phyloP scores from a whole-genome alignment of 2,329 filamentous ascomycete genomes.

The Penicillium sp. region DNA sequence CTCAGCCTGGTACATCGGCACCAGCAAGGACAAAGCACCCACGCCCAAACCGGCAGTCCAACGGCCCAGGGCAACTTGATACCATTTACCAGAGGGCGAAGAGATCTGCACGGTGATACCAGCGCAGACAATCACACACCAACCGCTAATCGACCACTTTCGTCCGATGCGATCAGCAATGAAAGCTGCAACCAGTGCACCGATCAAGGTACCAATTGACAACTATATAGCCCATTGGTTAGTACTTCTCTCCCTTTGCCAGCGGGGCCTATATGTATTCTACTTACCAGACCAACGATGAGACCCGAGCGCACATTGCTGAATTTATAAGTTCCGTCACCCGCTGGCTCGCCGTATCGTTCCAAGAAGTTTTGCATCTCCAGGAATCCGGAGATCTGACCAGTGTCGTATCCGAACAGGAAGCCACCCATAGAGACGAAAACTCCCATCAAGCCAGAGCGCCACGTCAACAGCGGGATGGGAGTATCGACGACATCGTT shows the following conservation, averaged over 20 bases:
- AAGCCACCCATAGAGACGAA: slow-evolving; percentile 54
- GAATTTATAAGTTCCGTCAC: slow-evolving; percentile 41
- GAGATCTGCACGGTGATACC: slow-evolving; percentile 51
- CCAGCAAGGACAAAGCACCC: slow-evolving; percentile 46
- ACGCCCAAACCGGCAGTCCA: slow-evolving; percentile 50
- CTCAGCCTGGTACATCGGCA: slow-evolving; percentile 53
- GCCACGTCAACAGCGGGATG: slow-evolving; percentile 40
- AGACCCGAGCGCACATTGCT: slow-evolving; percentile 48
- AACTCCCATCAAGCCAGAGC: slow-evolving; percentile 39
- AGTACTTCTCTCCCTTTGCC: not conserved
- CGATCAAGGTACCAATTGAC: slow-evolving; percentile 49
- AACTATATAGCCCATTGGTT: slow-evolving; percentile 35
- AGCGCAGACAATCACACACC: slow-evolving; percentile 44
- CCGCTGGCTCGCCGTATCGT: slow-evolving; percentile 40
- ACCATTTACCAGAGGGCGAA: slow-evolving; percentile 42
- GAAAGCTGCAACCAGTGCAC: slow-evolving; percentile 46
- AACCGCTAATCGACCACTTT: slow-evolving; percentile 47
- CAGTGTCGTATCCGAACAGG: slow-evolving; percentile 49
- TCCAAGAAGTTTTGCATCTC: slow-evolving; percentile 47
- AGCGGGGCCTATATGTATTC: not conserved
- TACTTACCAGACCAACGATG: slow-evolving; percentile 47
- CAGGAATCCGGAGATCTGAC: slow-evolving; percentile 50
- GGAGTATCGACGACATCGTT: slow-evolving; percentile 27
- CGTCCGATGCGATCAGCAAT: slow-evolving; percentile 49
- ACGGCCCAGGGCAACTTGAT: slow-evolving; percentile 49